Evolutionary conservation across 176 grass and related monocot species (phyloP).

Genomic region (Luzula sylvatica): DNA sequence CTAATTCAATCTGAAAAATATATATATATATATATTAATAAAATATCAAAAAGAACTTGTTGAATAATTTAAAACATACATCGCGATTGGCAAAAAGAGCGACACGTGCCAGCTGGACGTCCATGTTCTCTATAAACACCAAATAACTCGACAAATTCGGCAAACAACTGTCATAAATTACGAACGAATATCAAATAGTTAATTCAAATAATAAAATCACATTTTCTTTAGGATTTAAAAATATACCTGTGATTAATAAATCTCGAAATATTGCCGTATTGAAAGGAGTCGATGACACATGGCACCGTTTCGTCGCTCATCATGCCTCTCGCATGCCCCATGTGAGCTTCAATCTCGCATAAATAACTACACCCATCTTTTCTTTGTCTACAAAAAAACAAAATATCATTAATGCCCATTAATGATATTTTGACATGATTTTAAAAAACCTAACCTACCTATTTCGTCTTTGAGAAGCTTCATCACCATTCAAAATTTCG

Average conservation of each 20-base stretch:
- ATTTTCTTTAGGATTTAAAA: neutral
- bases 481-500: conserved; percentile 54
- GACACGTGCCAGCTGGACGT: conserved; percentile 72
- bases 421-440: neutral
- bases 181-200: conserved; percentile 18
- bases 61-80: conserved; percentile 29
- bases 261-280: conserved; percentile 74
- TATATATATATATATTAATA: conserved; percentile 10
- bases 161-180: conserved; percentile 56
- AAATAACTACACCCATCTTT: conserved; percentile 44
- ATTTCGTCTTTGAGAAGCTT: conserved; percentile 29
- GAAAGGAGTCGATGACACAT: conserved; percentile 69
- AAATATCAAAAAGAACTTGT: neutral
- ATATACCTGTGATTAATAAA: conserved; percentile 98
- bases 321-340: conserved; percentile 35
- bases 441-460: conserved; percentile 28
- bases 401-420: neutral
- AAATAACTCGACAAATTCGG: conserved; percentile 65
- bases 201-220: neutral
- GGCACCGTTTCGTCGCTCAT: conserved; percentile 26
- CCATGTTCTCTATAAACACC: conserved; percentile 70
- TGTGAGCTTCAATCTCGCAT: conserved; percentile 48
- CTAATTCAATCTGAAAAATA: conserved; percentile 44
- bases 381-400: conserved; percentile 37
- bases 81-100: conserved; percentile 79